Evolutionary conservation across 2,329 filamentous ascomycete species (phyloP), one percentile per base, ranked within the genome.

Genomic region (Microdochium nivale): DNA sequence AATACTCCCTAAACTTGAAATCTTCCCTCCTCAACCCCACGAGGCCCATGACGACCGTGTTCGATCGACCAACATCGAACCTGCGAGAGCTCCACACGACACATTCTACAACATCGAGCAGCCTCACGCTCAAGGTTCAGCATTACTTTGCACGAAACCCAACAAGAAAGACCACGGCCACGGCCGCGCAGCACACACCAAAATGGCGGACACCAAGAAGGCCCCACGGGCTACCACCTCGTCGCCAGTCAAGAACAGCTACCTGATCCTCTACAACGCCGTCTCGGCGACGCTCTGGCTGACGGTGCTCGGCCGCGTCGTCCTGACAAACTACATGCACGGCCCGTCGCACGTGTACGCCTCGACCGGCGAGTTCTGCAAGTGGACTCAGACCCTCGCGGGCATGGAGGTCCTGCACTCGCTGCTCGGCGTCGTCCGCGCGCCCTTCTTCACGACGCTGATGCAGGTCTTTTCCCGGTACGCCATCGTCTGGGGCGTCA

Each of bases 391-490:
- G 76, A 94, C 87, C 2, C 69, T 89, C 51, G 94, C 94, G 1
- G 70, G 82, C 46, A 73, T 96, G 65, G 94, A 99, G 73, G 80
- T 97, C 47, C 62, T 90, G 55, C 92, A 97, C 72, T 86, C 88
- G 48, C 67, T 88, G 0, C 68, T 88, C 32, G 88, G 89, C 53
- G 67, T 97, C 62, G 92, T 99, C 50, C 84, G 92, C 62, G 86
- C 92, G 1, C 90, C 92, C 1, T 68, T 96, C 61, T 60, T 86
- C 60, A 97, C 94, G 4, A 97, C 94, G 5, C 69, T 81, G 35
- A 90, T 96, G 84, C 94, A 99, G 70, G 91, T 97, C 56, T 80
- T 87, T 23, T 89, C 84, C 53, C 89, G 94, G 50, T 81, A 95
- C 62, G 80, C 96, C 57, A 85, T 97, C 58, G 88, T 96, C 59